These are phyloP conservation scores for Ampelomyces quisqualis DNA, from an alignment of 2,329 filamentous ascomycete genomes.

Conservation along the genomic window DNA sequence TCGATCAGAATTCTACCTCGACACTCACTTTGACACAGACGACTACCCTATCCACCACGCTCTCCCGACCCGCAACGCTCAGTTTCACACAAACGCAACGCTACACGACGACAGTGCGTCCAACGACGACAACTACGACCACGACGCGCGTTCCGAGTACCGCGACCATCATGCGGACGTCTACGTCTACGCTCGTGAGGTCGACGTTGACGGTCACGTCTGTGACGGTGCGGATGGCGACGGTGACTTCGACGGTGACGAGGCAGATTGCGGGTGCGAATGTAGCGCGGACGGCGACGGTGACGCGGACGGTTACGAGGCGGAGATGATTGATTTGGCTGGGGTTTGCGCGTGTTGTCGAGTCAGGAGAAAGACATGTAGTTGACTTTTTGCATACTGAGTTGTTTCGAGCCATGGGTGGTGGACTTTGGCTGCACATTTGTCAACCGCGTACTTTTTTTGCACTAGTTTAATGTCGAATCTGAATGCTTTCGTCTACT, in stretches of 20 bases:
- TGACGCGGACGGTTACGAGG: background rate
- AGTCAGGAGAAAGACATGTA: no score
- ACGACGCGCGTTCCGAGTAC: slow-evolving; percentile 1
- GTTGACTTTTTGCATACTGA: no score
- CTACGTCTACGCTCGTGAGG: background rate
- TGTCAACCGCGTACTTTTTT: no score
- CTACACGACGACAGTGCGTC: background rate
- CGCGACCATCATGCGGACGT: background rate
- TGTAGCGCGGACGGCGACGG: background rate
- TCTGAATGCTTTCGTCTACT: no score
- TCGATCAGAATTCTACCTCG: background rate
- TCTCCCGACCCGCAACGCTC: background rate
- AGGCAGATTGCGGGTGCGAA: background rate
- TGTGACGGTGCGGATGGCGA: background rate
- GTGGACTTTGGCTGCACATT: no score
- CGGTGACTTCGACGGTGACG: background rate
- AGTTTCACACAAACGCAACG: background rate
- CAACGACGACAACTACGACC: slow-evolving; percentile 51
- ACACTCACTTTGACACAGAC: background rate
- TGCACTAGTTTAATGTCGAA: no score
- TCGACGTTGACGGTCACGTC: background rate
- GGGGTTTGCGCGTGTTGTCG: no score
- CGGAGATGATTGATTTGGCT: no score
- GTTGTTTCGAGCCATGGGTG: background rate
- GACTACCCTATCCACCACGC: background rate